Conservation (phyloP, 2,329 filamentous ascomycete species). For the Botryotinia calthae region DNA sequence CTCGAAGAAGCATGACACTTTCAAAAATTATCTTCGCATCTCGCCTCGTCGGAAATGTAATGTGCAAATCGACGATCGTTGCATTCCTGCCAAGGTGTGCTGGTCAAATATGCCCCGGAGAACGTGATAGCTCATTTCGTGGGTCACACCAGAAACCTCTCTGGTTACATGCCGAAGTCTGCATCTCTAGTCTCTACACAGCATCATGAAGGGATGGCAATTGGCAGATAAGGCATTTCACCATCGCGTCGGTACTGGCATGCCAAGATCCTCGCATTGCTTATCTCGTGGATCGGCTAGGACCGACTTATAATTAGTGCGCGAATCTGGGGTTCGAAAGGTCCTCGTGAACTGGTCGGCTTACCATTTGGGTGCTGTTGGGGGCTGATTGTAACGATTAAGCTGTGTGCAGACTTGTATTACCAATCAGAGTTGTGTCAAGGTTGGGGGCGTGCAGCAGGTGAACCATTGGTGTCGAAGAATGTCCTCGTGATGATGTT, state of each 20-base stretch:
- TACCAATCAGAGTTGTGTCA: not conserved
- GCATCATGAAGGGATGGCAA: not conserved
- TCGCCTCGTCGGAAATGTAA: not conserved
- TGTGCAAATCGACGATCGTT: conserved; percentile 1
- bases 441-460: not conserved
- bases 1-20: conserved; percentile 7
- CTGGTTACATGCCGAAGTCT: not conserved
- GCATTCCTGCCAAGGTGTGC: conserved; percentile 10
- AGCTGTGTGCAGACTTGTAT: not conserved
- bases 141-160: not conserved
- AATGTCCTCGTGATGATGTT: not conserved
- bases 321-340: not conserved
- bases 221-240: not conserved
- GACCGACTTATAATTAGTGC: not conserved
- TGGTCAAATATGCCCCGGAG: not conserved
- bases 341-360: conserved; percentile 6
- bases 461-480: not conserved
- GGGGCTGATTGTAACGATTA: not conserved
- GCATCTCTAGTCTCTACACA: not conserved
- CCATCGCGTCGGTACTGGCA: not conserved
- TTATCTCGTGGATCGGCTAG: conserved; percentile 11
- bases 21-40: conserved; percentile 4
- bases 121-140: conserved; percentile 14
- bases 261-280: not conserved
- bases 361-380: not conserved